Base-by-base conservation (phyloP, 2,329 filamentous ascomycete species). In the Xylariaceae sp. region DNA sequence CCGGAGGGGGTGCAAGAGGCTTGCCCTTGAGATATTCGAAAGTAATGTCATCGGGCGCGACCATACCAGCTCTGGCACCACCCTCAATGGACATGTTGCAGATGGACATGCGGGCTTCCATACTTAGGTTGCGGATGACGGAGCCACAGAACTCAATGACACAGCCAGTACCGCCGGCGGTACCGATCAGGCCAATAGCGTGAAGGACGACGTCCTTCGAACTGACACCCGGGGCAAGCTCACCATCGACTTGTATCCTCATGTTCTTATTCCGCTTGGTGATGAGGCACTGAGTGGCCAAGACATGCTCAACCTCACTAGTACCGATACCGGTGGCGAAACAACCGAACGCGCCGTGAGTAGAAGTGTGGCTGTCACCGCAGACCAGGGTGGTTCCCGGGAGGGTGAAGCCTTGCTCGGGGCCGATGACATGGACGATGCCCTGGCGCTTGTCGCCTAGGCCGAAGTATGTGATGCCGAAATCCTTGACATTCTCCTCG, bases 71-170 rank as follows among this genome's bases (percentile, higher is more conserved):
- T 74, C 94, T 83, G 45, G 94, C 94, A 73, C 94, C 94, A 63
- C 81, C 94, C 78, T 99, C 94, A 64, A 97, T 96, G 13, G 92
- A 91, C 94, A 97, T 97, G 78, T 99, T 99, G 79, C 94, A 97
- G 71, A 99, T 95, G 59, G 92, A 96, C 94, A 99, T 97, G 63
- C 94, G 85, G 41, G 92, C 94, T 74, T 97, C 94, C 83, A 99
- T 96, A 73, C 89, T 95, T 65, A 97, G 79, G 57, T 74, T 76
- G 63, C 90, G 85, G 69, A 99, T 96, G 57, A 94, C 89, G 48
- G 92, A 96, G 56, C 94, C 94, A 69, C 91, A 96, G 77, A 92
- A 99, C 76, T 99, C 94, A 66, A 99, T 96, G 61, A 97, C 94
- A 49, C 88, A 86, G 58, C 92, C 92, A 53, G 87, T 97, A 64